phyloP scores from a whole-genome alignment of 352 stramenopile genomes.

The Pythium vanterpoolii region DNA sequence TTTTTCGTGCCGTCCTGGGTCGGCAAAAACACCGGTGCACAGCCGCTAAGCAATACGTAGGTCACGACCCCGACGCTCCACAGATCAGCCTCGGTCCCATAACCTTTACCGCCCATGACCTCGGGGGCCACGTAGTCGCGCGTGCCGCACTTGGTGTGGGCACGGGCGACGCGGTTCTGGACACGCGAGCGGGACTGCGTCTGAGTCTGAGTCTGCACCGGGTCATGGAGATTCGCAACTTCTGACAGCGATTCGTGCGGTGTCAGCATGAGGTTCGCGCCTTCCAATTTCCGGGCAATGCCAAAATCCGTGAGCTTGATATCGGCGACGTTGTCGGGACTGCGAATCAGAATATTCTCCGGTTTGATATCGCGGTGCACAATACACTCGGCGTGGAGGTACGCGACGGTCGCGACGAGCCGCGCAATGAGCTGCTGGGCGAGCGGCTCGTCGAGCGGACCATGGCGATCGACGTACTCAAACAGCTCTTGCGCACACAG shows the following conservation, averaged over 20 bases:
- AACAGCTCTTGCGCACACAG: slow-evolving; percentile 79
- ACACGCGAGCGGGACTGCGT: slow-evolving; percentile 28
- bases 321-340: slow-evolving; percentile 59
- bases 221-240: slow-evolving; percentile 54
- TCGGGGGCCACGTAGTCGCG: slow-evolving; percentile 83
- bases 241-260: slow-evolving; percentile 71
- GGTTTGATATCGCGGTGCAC: slow-evolving; percentile 87
- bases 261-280: slow-evolving; percentile 55
- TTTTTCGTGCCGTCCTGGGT: slow-evolving; percentile 58
- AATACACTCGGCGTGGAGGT: slow-evolving; percentile 81
- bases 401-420: slow-evolving; percentile 76
- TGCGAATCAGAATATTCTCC: slow-evolving; percentile 77
- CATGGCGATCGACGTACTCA: slow-evolving; percentile 75
- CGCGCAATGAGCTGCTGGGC: slow-evolving; percentile 67
- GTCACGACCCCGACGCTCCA: slow-evolving; percentile 92
- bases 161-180: slow-evolving; percentile 65
- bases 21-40: slow-evolving; percentile 68
- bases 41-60: slow-evolving; percentile 86
- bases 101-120: slow-evolving; percentile 88
- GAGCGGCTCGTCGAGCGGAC: slow-evolving; percentile 59
- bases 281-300: slow-evolving; percentile 72
- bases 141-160: slow-evolving; percentile 82
- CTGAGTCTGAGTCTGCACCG: background rate
- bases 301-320: slow-evolving; percentile 85
- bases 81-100: slow-evolving; percentile 92